Evolutionary conservation across 169 alveolate genomes (phyloP).

Genomic region (Eimeria praecox): DNA sequence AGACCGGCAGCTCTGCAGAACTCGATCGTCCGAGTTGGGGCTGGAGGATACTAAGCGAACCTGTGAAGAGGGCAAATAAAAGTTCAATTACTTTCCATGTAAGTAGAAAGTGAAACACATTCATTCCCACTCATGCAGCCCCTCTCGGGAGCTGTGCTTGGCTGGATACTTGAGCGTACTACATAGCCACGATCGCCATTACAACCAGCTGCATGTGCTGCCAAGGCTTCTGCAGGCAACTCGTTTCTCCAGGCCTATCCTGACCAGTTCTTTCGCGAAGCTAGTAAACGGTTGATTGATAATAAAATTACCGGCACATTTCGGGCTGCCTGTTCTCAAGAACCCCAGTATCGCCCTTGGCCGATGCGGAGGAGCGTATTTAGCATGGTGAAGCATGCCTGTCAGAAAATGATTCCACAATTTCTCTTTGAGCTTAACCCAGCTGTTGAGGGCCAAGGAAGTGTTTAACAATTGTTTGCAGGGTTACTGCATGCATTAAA

Average conservation of each 20-base stretch:
- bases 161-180: background rate
- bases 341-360: background rate
- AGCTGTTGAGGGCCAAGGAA: background rate
- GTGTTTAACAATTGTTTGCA: background rate
- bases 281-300: background rate
- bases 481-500: background rate
- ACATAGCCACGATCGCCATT: background rate
- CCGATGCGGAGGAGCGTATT: background rate
- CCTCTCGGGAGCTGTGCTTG: background rate
- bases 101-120: background rate
- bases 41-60: background rate
- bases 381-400: background rate
- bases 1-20: slow-evolving; percentile 37
- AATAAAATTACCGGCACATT: background rate
- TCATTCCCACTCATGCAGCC: background rate
- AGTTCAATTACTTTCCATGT: background rate
- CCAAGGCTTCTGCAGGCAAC: background rate
- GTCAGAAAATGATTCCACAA: background rate
- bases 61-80: background rate
- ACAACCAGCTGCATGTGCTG: slow-evolving; percentile 4
- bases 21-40: slow-evolving; percentile 30
- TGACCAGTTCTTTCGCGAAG: background rate
- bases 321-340: too few relatives aligned
- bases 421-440: background rate
- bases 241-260: background rate